Evolutionary conservation across 805 yeast genomes (phyloP), one percentile per base, ranked within the genome.

Genomic region (Candida oleophila): DNA sequence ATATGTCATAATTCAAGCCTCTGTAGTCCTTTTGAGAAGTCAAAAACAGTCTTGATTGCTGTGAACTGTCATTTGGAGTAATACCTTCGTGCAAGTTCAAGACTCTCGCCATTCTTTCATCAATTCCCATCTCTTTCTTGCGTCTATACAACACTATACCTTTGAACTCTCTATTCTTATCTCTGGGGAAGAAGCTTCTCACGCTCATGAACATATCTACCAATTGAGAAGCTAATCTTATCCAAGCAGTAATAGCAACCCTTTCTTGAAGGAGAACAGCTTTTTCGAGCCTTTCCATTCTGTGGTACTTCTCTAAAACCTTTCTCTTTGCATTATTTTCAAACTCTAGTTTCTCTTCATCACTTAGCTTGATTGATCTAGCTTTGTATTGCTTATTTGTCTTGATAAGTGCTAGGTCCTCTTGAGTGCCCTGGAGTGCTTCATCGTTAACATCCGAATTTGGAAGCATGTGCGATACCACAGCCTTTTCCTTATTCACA

Each of bases 121-220:
- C 94, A 35, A 91, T 70, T 14, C 81, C 84, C 65, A 85, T 74
- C 43, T 78, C 77, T 22, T 79, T 74, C 30, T 81, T 80, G 45
- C 86, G 73, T 20, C 85, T 77, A 55, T 85, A 78, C 38, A 79
- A 70, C 11, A 85, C 74, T 22, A 82, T 81, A 15, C 91, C 90
- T 41, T 80, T 81, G 60, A 87, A 87, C 18, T 77, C 74, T 43
- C 84, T 81, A 11, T 83, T 83, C 47, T 85, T 78, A 56, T 89
- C 95, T 42, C 82, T 76, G 1, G 91, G 87, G 57, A 88, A 91
- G 53, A 94, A 88, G 55, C 82, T 82, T 50, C 84, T 77, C 11
- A 88, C 89, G 46, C 83, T 79, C 21, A 87, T 81, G 60, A 94
- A 91, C 49, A 87, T 81, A 57, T 90, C 96, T 37, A 92, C 81